Conservation (phyloP, 495 filamentous ascomycete species). For the Xylaria castorea region DNA sequence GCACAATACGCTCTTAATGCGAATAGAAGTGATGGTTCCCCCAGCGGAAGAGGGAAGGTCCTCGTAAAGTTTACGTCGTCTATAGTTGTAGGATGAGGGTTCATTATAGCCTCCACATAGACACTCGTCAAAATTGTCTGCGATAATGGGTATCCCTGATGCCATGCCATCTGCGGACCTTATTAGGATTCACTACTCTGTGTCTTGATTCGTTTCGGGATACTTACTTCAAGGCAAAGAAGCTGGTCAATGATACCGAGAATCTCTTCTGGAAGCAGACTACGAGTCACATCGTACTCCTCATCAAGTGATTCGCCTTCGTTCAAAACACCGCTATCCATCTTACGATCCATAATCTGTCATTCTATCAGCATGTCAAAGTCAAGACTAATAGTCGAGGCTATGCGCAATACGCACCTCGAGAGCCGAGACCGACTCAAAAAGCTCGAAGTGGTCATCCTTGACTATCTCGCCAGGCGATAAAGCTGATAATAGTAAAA, state of each 20-base stretch:
- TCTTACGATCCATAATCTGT: constrained; percentile 97
- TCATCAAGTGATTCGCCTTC: constrained; percentile 82
- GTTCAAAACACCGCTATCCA: constrained; percentile 88
- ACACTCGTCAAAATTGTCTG: constrained; percentile 95
- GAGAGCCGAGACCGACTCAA: constrained; percentile 91
- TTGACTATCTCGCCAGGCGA: constrained; percentile 84
- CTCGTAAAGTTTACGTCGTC: constrained; percentile 72
- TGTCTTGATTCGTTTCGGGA: neutral
- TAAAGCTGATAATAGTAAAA: constrained; percentile 61
- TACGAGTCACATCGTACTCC: constrained; percentile 77
- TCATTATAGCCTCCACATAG: constrained; percentile 85
- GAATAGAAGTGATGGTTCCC: constrained; percentile 60
- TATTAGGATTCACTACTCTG: neutral
- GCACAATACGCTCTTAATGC: constrained; percentile 88
- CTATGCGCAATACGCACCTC: constrained; percentile 64
- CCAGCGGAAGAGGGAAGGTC: constrained; percentile 33
- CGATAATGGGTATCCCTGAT: constrained; percentile 90
- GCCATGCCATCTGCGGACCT: constrained; percentile 84
- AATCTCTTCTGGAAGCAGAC: constrained; percentile 77
- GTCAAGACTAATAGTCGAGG: neutral
- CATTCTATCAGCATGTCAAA: neutral
- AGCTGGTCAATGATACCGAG: constrained; percentile 95
- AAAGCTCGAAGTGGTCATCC: constrained; percentile 91
- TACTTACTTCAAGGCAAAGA: constrained; percentile 80
- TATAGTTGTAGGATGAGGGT: constrained; percentile 68